phyloP scores from a whole-genome alignment of 2,329 filamentous ascomycete genomes.

The Pseudogymnoascus sp. region DNA sequence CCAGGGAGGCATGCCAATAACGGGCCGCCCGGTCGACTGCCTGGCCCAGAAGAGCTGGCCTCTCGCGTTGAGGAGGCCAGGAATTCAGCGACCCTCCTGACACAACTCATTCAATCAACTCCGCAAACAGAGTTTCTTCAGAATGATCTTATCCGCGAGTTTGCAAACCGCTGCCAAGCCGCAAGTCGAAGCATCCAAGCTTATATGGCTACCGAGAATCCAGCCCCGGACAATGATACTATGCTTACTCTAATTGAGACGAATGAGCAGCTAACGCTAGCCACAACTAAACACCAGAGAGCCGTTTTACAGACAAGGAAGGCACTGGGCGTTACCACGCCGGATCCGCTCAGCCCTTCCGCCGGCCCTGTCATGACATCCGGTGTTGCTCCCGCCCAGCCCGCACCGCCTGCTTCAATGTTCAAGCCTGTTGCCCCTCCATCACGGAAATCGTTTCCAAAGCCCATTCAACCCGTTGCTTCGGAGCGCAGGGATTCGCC shows the following conservation, averaged over 20 bases:
- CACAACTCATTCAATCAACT: constrained; percentile 84
- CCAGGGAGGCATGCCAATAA: constrained; percentile 3
- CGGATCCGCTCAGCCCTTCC: constrained; percentile 12
- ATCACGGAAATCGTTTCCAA: background rate
- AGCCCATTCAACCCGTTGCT: constrained; percentile 13
- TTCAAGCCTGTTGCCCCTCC: constrained; percentile 14
- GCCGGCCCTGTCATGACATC: constrained; percentile 1
- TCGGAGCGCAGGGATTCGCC: background rate
- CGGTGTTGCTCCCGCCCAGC: background rate
- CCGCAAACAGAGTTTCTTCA: constrained; percentile 63
- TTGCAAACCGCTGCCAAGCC: constrained; percentile 73
- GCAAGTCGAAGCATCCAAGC: constrained; percentile 75
- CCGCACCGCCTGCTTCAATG: constrained; percentile 11
- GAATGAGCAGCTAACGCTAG: constrained; percentile 80
- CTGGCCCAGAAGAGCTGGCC: constrained; percentile 67
- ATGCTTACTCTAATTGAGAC: constrained; percentile 91
- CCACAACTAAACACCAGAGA: constrained; percentile 76
- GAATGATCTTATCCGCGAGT: constrained; percentile 90
- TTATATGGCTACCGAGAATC: constrained; percentile 75
- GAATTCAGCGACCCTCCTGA: constrained; percentile 84
- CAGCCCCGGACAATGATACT: constrained; percentile 82
- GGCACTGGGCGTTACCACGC: constrained; percentile 36
- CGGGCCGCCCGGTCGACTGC: constrained; percentile 32
- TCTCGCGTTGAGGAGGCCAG: constrained; percentile 81
- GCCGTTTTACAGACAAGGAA: constrained; percentile 60